A percentile compares a stretch with the other conserved stretches of the same genome.
These are phyloP conservation scores for Globisporangium acanthophoron DNA, from an alignment of 352 stramenopile genomes.

Conservation along the genomic window DNA sequence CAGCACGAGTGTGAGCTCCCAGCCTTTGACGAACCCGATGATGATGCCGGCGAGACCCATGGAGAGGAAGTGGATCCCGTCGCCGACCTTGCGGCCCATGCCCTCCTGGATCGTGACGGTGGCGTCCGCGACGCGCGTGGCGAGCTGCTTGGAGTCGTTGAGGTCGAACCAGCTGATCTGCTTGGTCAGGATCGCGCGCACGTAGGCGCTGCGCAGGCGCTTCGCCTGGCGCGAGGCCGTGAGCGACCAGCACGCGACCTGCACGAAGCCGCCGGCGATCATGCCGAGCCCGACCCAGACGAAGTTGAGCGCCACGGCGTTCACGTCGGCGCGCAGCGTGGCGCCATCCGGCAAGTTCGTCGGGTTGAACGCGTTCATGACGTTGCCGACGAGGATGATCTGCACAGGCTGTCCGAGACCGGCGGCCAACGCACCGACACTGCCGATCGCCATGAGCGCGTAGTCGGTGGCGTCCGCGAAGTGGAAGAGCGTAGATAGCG, in stretches of 20 bases:
- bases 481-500: conserved; percentile 13
- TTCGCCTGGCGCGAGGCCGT: conserved; percentile 55
- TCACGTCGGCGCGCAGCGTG: conserved; percentile 16
- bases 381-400: conserved; percentile 66
- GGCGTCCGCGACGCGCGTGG: conserved; percentile 23
- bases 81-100: conserved; percentile 57
- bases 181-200: conserved; percentile 24
- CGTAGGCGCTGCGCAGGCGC: conserved; percentile 26
- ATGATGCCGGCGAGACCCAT: conserved; percentile 60
- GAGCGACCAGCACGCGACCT: conserved; percentile 52
- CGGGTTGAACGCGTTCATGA: conserved; percentile 71
- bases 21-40: conserved; percentile 64
- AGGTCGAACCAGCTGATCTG: conserved; percentile 51
- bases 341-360: conserved; percentile 11
- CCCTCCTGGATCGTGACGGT: conserved; percentile 55
- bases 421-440: conserved; percentile 28
- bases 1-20: conserved; percentile 67
- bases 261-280: conserved; percentile 26
- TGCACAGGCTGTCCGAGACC: conserved; percentile 58
- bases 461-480: conserved; percentile 46
- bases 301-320: conserved; percentile 14
- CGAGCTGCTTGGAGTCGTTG: conserved; percentile 27
- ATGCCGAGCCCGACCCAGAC: conserved; percentile 23
- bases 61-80: conserved; percentile 53
- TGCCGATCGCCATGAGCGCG: conserved; percentile 49